Percentiles rank a stretch among this genome's conserved stretches.
Evolutionary conservation across 805 yeast species (phyloP).

Genomic region (Lachancea thermotolerans): DNA sequence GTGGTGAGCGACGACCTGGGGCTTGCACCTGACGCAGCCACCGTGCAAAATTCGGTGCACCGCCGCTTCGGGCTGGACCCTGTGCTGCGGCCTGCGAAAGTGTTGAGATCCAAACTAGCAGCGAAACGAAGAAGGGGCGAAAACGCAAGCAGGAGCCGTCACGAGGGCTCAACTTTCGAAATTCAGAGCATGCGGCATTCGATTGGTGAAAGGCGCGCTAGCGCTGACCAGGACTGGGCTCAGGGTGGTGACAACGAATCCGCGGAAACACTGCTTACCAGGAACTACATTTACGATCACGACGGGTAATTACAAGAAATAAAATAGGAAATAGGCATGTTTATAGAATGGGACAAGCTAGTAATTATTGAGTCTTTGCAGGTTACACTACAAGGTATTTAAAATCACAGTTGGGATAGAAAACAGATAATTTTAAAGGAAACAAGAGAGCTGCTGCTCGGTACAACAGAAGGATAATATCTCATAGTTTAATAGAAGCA

Average conservation of each 20-base stretch:
- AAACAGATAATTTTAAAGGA: too few species aligned
- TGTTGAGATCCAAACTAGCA: not conserved
- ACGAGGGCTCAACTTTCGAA: not conserved
- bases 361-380: not conserved
- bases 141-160: not conserved
- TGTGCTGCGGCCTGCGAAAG: not conserved
- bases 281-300: constrained; percentile 26
- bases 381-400: too few species aligned
- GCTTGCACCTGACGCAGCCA: not conserved
- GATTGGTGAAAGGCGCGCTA: not conserved
- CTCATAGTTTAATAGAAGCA: too few species aligned
- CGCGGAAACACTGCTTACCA: constrained; percentile 27
- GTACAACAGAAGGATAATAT: too few species aligned
- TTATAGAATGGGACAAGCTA: not conserved
- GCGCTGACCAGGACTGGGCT: not conserved
- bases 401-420: too few species aligned
- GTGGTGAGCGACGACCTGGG: not conserved
- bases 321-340: not conserved
- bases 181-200: too few species aligned
- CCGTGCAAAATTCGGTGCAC: not conserved
- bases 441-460: too few species aligned
- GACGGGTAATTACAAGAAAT: constrained; percentile 3
- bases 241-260: constrained; percentile 13
- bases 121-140: not conserved
- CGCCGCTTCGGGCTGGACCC: not conserved